phyloP scores from a whole-genome alignment of 495 filamentous ascomycete genomes.

The Aspergillus egyptiacus region DNA sequence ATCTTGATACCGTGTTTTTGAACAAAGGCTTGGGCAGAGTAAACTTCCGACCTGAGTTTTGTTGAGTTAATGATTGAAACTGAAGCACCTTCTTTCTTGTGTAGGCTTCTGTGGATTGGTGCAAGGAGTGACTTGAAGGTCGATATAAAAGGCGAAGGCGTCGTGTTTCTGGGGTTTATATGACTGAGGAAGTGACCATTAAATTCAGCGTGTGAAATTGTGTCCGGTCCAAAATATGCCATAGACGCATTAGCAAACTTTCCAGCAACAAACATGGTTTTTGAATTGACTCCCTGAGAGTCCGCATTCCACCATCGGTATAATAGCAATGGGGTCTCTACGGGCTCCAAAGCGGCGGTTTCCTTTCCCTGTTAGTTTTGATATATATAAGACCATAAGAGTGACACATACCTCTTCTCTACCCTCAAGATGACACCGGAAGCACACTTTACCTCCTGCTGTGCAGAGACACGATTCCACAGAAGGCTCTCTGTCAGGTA shows the following conservation, averaged over 20 bases:
- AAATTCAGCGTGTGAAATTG: constrained; percentile 17
- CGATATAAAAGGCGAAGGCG: constrained; percentile 32
- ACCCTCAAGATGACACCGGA: constrained; percentile 20
- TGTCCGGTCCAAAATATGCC: constrained; percentile 11
- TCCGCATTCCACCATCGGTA: constrained; percentile 34
- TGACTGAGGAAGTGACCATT: constrained; percentile 22
- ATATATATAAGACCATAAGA: neutral
- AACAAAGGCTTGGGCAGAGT: constrained; percentile 22
- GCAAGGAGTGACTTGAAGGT: constrained; percentile 19
- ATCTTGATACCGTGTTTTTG: constrained; percentile 15
- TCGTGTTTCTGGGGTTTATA: constrained; percentile 14
- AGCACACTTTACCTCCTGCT: constrained; percentile 18
- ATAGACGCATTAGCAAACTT: constrained; percentile 17
- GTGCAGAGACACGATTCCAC: neutral
- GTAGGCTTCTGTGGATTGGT: constrained; percentile 31
- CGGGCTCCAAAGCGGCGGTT: neutral
- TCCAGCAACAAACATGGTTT: constrained; percentile 17
- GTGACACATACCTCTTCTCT: neutral
- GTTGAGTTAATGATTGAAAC: constrained; percentile 28
- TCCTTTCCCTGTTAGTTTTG: neutral
- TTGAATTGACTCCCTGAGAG: constrained; percentile 30
- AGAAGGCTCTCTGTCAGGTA: neutral
- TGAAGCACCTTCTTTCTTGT: constrained; percentile 21
- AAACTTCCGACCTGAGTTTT: constrained; percentile 21
- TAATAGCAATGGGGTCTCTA: constrained; percentile 23